Evolutionary conservation across 2,329 filamentous ascomycete genomes (phyloP), one percentile per base, ranked within the genome.

Genomic region (Aspergillus sp.): DNA sequence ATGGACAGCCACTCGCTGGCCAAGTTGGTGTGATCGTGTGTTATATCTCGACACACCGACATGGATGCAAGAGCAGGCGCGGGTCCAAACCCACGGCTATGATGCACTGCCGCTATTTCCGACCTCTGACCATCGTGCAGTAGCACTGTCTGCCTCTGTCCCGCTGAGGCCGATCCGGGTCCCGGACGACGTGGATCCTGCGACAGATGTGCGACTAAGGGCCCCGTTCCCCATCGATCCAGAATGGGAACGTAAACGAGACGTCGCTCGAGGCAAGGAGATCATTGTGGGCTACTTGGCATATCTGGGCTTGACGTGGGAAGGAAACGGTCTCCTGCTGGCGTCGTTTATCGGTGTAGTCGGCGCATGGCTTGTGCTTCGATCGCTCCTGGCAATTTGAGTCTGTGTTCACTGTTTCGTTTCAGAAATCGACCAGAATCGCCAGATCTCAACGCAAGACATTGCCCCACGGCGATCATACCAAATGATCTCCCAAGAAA

Each of bases 11-110:
- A 87, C 94, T 62, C 83, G 93, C 37, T 94, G 88, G 77, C 90
- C 93, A 1, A 84, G 85, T 58, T 97, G 91, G 93, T 95, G 90
- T 58, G 93, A 97, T 66, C 82, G 93, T 4, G 84, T 97, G 13
- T 72, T 97, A 13, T 97, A 83, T 65, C 73, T 91, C 3, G 79
- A 85, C 40, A 68, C 77, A 19, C 81, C 78, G 13, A 64, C 65
- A 19, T 82, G 78, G 76, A 60, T 74, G 33, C 65, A 65, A 35
- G 57, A 62, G 19, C 39, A 40, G 5, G 48, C 45, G 5, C 46
- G 47, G 13, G 75, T 88, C n/a, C 66, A 70, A 26, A 73, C 81
- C 3, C 68, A 77, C 27, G 71, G 66, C 26, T 97, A 97, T 65
- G 76, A 82, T 11, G 81, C 86, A 11, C 73, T 97, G 27, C 88